phyloP scores from a whole-genome alignment of 768 basidiomycete species.

The Termitomyces sp. region DNA sequence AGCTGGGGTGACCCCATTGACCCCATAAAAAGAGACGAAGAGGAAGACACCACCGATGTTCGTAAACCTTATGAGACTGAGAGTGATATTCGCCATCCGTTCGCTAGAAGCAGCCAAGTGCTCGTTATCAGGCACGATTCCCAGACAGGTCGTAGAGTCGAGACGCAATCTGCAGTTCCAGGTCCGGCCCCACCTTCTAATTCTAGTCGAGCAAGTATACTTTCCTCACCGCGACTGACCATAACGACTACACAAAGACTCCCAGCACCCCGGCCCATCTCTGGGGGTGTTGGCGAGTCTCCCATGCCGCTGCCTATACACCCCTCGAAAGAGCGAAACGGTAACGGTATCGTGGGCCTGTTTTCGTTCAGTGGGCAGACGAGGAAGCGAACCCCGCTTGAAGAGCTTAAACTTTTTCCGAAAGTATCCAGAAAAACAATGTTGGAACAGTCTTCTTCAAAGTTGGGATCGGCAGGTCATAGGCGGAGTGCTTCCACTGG shows the following conservation, averaged over 20 bases:
- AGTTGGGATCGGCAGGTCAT: neutral
- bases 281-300: constrained; percentile 63
- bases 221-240: constrained; percentile 28
- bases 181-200: constrained; percentile 35
- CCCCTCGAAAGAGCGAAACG: constrained; percentile 22
- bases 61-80: constrained; percentile 21
- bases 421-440: constrained; percentile 1
- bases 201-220: constrained; percentile 24
- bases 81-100: neutral
- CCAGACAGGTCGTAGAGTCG: constrained; percentile 20
- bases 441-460: neutral
- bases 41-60: constrained; percentile 23
- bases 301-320: constrained; percentile 36
- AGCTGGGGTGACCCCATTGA: constrained; percentile 39
- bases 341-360: constrained; percentile 47
- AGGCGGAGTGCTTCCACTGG: constrained; percentile 14
- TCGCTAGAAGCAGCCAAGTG: neutral
- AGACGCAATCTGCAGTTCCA: constrained; percentile 38
- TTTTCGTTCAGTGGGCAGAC: constrained; percentile 39
- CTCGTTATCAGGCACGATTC: constrained; percentile 8
- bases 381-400: neutral
- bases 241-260: constrained; percentile 26
- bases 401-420: neutral
- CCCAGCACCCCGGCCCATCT: constrained; percentile 32
- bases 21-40: constrained; percentile 23